Evolutionary conservation across 495 filamentous ascomycete species (phyloP).

Genomic region (Aspergillus steynii): DNA sequence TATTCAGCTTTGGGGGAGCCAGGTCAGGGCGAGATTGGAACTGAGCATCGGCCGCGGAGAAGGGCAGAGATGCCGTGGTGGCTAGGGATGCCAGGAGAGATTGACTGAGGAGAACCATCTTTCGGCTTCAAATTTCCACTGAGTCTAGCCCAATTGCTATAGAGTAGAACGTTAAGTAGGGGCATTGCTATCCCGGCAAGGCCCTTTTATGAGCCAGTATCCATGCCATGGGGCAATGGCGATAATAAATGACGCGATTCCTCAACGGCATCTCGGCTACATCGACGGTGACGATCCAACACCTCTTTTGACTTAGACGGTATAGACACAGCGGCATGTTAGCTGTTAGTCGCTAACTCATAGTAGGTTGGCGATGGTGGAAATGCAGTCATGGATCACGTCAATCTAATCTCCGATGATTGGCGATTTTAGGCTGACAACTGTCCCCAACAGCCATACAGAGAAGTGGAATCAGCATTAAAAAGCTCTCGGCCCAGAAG

Average conservation of each 20-base stretch:
- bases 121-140: too few relatives aligned
- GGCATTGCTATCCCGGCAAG: not conserved
- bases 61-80: not conserved
- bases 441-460: too few relatives aligned
- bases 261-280: not conserved
- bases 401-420: too few relatives aligned
- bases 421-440: too few relatives aligned
- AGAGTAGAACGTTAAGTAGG: not conserved
- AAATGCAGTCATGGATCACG: too few relatives aligned
- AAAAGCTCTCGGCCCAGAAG: too few relatives aligned
- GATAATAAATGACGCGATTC: not conserved
- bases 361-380: not conserved
- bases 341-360: not conserved
- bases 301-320: not conserved
- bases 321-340: not conserved
- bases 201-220: not conserved
- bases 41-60: slow-evolving; percentile 32
- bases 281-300: not conserved
- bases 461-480: too few relatives aligned
- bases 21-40: slow-evolving; percentile 52
- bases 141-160: not conserved
- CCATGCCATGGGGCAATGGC: not conserved
- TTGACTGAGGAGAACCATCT: not conserved
- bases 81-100: not conserved
- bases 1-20: slow-evolving; percentile 52